Percentiles rank a stretch among this genome's conserved stretches.
Evolutionary conservation across 495 filamentous ascomycete genomes (phyloP).

Genomic region (Choiromyces venosus): DNA sequence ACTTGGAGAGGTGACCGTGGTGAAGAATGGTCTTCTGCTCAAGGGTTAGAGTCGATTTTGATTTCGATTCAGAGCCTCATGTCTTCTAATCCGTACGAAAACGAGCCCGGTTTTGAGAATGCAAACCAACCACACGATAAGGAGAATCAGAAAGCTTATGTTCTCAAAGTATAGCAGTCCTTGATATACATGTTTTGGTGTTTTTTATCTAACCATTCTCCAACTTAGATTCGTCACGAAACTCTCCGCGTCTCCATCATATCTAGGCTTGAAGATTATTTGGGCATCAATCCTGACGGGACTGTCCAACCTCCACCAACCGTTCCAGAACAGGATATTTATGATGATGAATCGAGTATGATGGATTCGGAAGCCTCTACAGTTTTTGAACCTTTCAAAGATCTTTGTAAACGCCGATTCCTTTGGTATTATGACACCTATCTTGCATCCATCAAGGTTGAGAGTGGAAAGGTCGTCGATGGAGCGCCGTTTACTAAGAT

Average conservation of each 20-base stretch:
- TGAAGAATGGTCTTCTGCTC: conserved; percentile 93
- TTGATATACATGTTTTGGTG: not conserved
- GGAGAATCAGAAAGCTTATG: conserved; percentile 71
- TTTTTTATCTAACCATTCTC: not conserved
- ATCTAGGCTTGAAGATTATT: conserved; percentile 71
- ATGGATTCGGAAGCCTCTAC: conserved; percentile 52
- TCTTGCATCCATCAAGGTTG: conserved; percentile 60
- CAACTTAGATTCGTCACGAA: conserved; percentile 79
- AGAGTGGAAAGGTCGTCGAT: conserved; percentile 55
- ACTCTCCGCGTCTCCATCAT: conserved; percentile 81
- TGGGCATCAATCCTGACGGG: conserved; percentile 58
- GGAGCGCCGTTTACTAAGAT: conserved; percentile 63
- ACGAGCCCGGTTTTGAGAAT: conserved; percentile 88
- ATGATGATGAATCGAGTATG: conserved; percentile 49
- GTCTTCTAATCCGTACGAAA: conserved; percentile 89
- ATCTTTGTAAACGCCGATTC: conserved; percentile 85
- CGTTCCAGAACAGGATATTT: conserved; percentile 49
- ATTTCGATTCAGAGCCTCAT: conserved; percentile 95
- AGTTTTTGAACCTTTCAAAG: conserved; percentile 73
- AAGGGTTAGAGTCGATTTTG: conserved; percentile 88
- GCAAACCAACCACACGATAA: conserved; percentile 62
- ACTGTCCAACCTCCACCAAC: conserved; percentile 43
- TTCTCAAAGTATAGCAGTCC: conserved; percentile 63
- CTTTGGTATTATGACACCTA: conserved; percentile 95
- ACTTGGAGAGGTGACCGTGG: conserved; percentile 87